phyloP scores from a whole-genome alignment of 371 early-diverging fungal genomes.

The Mucor mucedo region DNA sequence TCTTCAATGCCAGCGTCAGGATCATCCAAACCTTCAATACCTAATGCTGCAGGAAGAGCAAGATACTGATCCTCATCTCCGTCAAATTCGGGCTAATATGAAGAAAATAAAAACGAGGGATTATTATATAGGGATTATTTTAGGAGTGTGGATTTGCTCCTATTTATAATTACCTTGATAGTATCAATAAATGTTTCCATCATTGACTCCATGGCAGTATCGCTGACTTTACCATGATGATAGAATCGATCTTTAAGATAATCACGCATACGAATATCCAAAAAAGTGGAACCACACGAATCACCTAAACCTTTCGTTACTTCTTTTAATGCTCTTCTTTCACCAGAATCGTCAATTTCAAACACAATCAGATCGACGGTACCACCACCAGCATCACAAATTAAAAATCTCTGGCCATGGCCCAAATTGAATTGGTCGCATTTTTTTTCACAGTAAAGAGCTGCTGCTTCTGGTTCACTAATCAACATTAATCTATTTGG shows the following conservation, averaged over 20 bases:
- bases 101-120: conserved; percentile 4
- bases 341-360: conserved; percentile 51
- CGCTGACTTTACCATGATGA: conserved; percentile 49
- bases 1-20: conserved; percentile 64
- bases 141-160: conserved; percentile 10
- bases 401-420: conserved; percentile 61
- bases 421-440: conserved; percentile 54
- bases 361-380: conserved; percentile 66
- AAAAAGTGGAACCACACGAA: conserved; percentile 62
- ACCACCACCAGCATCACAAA: conserved; percentile 72
- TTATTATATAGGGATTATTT: conserved; percentile 8
- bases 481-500: conserved; percentile 57
- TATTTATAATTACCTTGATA: conserved; percentile 44
- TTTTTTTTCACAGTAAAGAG: conserved; percentile 55
- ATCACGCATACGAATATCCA: conserved; percentile 58
- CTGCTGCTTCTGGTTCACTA: conserved; percentile 59
- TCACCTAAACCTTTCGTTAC: conserved; percentile 61
- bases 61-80: conserved; percentile 64
- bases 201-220: conserved; percentile 53
- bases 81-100: conserved; percentile 60
- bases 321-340: conserved; percentile 52
- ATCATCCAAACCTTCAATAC: conserved; percentile 58
- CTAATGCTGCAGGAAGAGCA: conserved; percentile 57
- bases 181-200: conserved; percentile 53
- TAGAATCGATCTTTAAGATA: conserved; percentile 50